phyloP scores from a whole-genome alignment of 2,329 filamentous ascomycete genomes.

The Fusarium chaquense region DNA sequence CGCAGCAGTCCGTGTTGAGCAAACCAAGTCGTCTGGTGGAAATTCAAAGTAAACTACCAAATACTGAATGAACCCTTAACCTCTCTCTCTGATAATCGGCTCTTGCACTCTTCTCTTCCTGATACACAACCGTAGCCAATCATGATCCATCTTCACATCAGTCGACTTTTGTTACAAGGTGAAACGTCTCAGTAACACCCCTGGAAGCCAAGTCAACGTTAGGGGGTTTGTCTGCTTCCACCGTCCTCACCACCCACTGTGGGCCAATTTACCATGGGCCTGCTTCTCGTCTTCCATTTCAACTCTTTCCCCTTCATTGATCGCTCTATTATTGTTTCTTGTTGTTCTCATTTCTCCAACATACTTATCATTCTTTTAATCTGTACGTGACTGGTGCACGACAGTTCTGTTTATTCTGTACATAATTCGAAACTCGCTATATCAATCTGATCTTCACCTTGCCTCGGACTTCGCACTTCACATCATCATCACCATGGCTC shows the following conservation, averaged over 20 bases:
- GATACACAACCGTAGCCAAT: slow-evolving; percentile 32
- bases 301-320: slow-evolving; percentile 26
- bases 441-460: neutral
- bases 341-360: slow-evolving; percentile 11
- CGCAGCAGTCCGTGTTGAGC: neutral
- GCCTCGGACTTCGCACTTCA: neutral
- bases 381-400: slow-evolving; percentile 48
- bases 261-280: slow-evolving; percentile 36
- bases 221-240: slow-evolving; percentile 32
- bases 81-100: neutral
- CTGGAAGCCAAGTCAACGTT: slow-evolving; percentile 33
- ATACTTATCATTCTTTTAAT: slow-evolving; percentile 12
- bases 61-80: neutral
- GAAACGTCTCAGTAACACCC: slow-evolving; percentile 57
- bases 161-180: slow-evolving; percentile 55
- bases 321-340: slow-evolving; percentile 3
- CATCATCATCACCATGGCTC: slow-evolving; percentile 54
- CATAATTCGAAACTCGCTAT: slow-evolving; percentile 5
- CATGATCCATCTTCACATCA: slow-evolving; percentile 34
- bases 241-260: slow-evolving; percentile 41
- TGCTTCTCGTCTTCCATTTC: slow-evolving; percentile 43
- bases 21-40: neutral
- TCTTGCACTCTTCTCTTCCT: neutral
- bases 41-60: neutral
- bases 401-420: slow-evolving; percentile 18